These are phyloP conservation scores for Amesomyces nigricolor DNA, from an alignment of 2,329 filamentous ascomycete species.

Conservation along the genomic window DNA sequence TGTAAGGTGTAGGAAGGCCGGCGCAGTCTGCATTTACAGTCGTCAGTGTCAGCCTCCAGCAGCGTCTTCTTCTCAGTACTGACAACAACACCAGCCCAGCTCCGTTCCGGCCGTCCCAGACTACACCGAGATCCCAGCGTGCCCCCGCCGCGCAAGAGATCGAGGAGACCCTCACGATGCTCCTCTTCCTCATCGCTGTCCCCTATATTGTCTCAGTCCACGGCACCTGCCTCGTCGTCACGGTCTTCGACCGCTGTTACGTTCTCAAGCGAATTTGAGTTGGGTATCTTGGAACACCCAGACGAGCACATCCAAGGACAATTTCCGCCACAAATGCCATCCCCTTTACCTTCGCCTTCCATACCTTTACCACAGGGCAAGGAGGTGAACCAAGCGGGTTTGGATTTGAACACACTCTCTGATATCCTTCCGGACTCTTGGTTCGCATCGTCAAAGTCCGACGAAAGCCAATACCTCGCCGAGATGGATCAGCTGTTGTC, in stretches of 20 bases:
- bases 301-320: neutral
- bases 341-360: neutral
- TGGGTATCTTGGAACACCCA: neutral
- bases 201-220: constrained; percentile 1
- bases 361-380: neutral
- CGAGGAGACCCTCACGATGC: constrained; percentile 11
- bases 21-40: constrained; percentile 23
- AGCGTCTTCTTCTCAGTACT: neutral
- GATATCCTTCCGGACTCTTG: neutral
- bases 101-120: constrained; percentile 20
- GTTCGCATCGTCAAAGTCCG: constrained; percentile 3
- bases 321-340: neutral
- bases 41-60: constrained; percentile 5
- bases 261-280: neutral
- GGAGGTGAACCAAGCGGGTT: neutral
- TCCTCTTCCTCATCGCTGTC: constrained; percentile 10
- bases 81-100: constrained; percentile 14
- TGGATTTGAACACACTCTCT: neutral
- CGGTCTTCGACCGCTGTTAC: neutral
- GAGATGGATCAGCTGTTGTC: neutral
- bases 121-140: constrained; percentile 6
- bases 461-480: neutral
- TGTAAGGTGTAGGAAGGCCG: constrained; percentile 19
- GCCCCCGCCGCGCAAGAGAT: constrained; percentile 8
- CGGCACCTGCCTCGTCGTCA: constrained; percentile 4